Evolutionary conservation across 2,329 filamentous ascomycete genomes (phyloP), one percentile per base, ranked within the genome.

Genomic region (Zelopaecilomyces penicillatus): DNA sequence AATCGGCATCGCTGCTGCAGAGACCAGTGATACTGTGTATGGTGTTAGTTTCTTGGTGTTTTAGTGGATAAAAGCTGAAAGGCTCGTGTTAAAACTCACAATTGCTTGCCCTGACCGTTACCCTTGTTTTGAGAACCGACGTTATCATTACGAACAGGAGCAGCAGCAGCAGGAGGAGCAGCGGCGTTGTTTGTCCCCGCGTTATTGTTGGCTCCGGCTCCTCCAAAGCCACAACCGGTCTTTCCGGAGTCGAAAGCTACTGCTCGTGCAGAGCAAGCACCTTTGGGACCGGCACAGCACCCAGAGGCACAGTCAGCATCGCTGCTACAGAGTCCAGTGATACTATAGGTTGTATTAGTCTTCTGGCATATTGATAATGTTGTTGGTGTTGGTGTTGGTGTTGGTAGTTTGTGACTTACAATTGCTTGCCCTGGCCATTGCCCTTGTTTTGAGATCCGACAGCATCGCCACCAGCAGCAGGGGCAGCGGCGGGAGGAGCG

Each of bases 191-290:
- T 19, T 19, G 19, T 19, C 19, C 19, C 19, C 19, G 19, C 19
- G 19, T 19, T 19, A 19, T 19, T 19, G 19, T 19, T 19, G 19
- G 19, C 19, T 19, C 19, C 19, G 19, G 19, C 19, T 19, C 19
- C 11, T 28, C 27, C 42, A 39, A 64, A 64, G 8, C 57, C 58
- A 33, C 62, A 65, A 7, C 62, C 62, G 12, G 54, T 54, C 54
- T 64, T 64, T 44, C 60, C 61, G 26, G 55, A 51, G 39, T 56
- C 50, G 39, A 57, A 55, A 37, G 52, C 51, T 1, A 54, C 58
- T 2, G 47, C 54, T 37, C 45, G 48, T 7, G 49, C 59, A 6
- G 60, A 60, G 57, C 61, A 58, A 37, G 61, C 54, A 31, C 55
- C 59, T 26, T 48, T 50, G 26, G 41, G 42, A 5, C 41, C 45